Conservation (phyloP, 2,329 filamentous ascomycete genomes). For the Orbilia ellipsospora region DNA sequence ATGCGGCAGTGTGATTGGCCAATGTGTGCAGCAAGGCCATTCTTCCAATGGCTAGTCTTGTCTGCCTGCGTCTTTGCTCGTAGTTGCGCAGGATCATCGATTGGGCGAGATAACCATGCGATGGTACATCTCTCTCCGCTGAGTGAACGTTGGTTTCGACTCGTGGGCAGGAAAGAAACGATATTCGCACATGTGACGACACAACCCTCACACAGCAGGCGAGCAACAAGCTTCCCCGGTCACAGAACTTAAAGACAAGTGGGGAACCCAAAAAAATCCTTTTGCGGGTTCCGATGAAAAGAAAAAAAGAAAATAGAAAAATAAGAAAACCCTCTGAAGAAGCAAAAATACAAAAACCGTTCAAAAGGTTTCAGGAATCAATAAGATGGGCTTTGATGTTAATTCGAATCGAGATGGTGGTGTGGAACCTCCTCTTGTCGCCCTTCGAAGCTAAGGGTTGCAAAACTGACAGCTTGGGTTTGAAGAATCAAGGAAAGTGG, state of each 20-base stretch:
- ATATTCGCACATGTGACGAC: slow-evolving; percentile 48
- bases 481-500: slow-evolving; percentile 47
- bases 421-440: slow-evolving; percentile 27
- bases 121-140: neutral
- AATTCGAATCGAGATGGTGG: slow-evolving; percentile 13
- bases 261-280: slow-evolving; percentile 8
- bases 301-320: neutral
- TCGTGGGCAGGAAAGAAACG: neutral
- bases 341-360: slow-evolving; percentile 5
- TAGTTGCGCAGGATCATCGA: no score
- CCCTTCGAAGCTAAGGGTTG: slow-evolving; percentile 7
- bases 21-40: no score
- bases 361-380: slow-evolving; percentile 1
- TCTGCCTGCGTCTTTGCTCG: no score
- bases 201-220: slow-evolving; percentile 5
- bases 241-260: slow-evolving; percentile 31
- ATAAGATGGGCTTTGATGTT: no score
- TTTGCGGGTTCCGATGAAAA: slow-evolving; percentile 14
- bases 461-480: slow-evolving; percentile 18
- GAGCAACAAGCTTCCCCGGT: slow-evolving; percentile 43
- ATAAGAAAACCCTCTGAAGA: neutral
- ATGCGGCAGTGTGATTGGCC: no score
- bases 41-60: no score
- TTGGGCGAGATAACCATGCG: no score
- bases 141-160: no score